phyloP scores from a whole-genome alignment of 2,329 filamentous ascomycete species.

The Pseudogymnoascus sp. region DNA sequence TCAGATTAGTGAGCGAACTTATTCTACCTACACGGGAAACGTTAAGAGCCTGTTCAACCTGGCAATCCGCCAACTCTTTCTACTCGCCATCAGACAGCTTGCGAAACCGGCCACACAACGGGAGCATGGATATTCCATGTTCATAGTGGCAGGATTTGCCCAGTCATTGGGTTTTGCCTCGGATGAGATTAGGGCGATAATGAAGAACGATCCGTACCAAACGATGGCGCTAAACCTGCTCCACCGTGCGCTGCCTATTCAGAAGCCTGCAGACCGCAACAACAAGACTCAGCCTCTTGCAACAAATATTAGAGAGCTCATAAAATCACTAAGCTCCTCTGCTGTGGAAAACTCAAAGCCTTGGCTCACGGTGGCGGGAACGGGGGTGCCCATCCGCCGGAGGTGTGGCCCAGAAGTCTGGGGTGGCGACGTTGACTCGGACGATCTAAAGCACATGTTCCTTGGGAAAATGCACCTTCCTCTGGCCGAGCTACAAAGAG shows the following conservation, averaged over 20 bases:
- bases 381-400: constrained; percentile 10
- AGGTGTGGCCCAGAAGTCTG: constrained; percentile 2
- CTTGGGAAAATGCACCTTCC: constrained; percentile 14
- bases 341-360: not conserved
- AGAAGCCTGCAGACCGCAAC: not conserved
- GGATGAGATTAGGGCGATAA: not conserved
- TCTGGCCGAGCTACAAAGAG: constrained; percentile 8
- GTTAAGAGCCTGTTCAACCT: not conserved
- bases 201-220: not conserved
- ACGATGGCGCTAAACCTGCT: not conserved
- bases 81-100: not conserved
- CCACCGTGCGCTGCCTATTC: not conserved
- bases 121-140: not conserved
- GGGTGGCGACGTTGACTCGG: constrained; percentile 4
- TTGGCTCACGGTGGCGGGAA: constrained; percentile 11
- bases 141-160: not conserved
- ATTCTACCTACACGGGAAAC: not conserved
- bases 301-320: not conserved
- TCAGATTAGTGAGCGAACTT: not conserved
- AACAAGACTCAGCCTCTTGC: not conserved
- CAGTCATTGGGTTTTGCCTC: not conserved
- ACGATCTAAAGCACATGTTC: constrained; percentile 15
- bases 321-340: not conserved
- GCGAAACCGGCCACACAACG: not conserved
- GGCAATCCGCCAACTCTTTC: not conserved